These are phyloP conservation scores for Venturia effusa DNA, from an alignment of 2,329 filamentous ascomycete genomes.

Conservation along the genomic window DNA sequence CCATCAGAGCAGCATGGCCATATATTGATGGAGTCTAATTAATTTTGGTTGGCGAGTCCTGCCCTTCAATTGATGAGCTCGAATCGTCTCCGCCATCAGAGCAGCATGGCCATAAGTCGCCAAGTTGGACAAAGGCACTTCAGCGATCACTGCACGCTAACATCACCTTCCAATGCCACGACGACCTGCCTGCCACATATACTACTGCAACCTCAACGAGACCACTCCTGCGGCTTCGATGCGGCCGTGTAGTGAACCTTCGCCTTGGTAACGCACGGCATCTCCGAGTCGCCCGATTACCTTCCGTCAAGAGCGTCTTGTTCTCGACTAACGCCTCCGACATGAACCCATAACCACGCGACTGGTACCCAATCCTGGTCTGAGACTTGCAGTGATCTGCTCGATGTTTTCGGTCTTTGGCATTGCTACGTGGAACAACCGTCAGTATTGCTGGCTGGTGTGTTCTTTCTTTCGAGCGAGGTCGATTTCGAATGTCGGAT, in stretches of 20 bases:
- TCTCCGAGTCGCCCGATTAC: background rate
- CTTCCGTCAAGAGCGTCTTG: background rate
- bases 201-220: background rate
- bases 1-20: background rate
- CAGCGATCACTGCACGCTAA: background rate
- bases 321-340: background rate
- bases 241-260: background rate
- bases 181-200: background rate
- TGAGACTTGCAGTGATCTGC: background rate
- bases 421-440: background rate
- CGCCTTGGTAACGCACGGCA: background rate
- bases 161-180: background rate
- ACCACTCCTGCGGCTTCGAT: background rate
- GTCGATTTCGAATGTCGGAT: background rate
- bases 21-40: background rate
- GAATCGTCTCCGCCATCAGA: background rate
- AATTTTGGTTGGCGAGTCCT: too few species aligned
- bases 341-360: background rate
- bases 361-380: background rate
- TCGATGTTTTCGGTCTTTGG: background rate
- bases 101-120: background rate
- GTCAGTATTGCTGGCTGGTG: too few species aligned
- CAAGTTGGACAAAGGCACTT: background rate
- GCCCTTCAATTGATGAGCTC: background rate
- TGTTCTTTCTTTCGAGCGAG: background rate